These are phyloP conservation scores for Aureobasidium musti DNA, from an alignment of 2,329 filamentous ascomycete genomes.

Conservation along the genomic window DNA sequence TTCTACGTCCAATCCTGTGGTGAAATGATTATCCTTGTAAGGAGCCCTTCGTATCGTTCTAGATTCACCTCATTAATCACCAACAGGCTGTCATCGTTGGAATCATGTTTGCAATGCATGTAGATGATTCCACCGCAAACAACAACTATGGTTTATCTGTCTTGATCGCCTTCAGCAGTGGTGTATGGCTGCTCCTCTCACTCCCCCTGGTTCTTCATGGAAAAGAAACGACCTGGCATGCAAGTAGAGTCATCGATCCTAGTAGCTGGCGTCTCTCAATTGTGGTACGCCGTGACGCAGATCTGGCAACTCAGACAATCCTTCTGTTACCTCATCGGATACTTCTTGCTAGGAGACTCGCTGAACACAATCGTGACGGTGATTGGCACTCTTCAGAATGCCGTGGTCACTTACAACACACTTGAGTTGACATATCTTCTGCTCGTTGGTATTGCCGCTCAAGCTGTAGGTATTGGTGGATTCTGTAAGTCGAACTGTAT, in stretches of 20 bases:
- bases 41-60: neutral
- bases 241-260: conserved; percentile 55
- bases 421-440: conserved; percentile 66
- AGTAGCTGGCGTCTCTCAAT: conserved; percentile 63
- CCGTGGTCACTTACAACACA: conserved; percentile 65
- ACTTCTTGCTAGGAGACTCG: conserved; percentile 69
- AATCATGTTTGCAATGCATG: conserved; percentile 62
- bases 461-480: conserved; percentile 62
- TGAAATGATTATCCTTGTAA: conserved; percentile 59
- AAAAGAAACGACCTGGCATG: conserved; percentile 64
- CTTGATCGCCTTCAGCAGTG: conserved; percentile 65
- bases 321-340: conserved; percentile 65
- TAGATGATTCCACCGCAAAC: conserved; percentile 59
- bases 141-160: conserved; percentile 69
- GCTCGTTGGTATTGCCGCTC: conserved; percentile 65
- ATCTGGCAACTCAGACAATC: conserved; percentile 68
- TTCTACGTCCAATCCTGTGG: conserved; percentile 65
- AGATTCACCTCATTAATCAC: neutral
- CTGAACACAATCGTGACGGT: conserved; percentile 71
- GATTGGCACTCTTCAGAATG: conserved; percentile 65
- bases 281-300: conserved; percentile 59
- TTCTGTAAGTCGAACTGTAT: conserved; percentile 54
- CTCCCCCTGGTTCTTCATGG: conserved; percentile 68
- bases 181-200: conserved; percentile 64
- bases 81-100: conserved; percentile 60